These are phyloP conservation scores for Podila verticillata DNA, from an alignment of 192 early-diverging fungal species.

Conservation along the genomic window DNA sequence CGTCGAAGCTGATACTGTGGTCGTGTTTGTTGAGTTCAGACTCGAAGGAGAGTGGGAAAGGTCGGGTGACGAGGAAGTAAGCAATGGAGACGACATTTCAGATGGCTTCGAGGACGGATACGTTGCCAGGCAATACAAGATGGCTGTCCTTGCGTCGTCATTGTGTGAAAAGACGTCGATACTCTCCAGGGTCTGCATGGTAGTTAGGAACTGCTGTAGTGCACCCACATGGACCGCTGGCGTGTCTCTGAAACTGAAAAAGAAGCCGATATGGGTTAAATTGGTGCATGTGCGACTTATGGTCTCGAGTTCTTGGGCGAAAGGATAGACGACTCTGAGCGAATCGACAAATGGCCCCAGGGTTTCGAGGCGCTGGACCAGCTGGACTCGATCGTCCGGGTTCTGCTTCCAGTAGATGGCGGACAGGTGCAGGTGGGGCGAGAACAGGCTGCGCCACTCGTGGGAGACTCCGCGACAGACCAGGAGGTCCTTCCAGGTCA, in stretches of 20 bases:
- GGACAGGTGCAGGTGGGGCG: not conserved
- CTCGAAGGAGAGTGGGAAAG: too few species aligned
- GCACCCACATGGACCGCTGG: not conserved
- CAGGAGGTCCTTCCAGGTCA: not conserved
- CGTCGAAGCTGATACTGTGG: too few species aligned
- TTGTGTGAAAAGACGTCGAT: conserved; percentile 3
- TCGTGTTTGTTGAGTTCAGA: too few species aligned
- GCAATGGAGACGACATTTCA: too few species aligned
- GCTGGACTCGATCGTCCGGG: not conserved
- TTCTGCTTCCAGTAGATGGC: conserved; percentile 1
- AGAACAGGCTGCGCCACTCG: not conserved
- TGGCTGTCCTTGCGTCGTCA: not conserved
- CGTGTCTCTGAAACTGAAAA: not conserved
- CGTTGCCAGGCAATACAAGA: not conserved
- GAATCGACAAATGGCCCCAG: not conserved
- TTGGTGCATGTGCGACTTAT: not conserved
- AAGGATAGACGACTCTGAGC: not conserved
- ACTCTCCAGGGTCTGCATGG: not conserved
- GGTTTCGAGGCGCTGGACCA: not conserved
- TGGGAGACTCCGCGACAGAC: conserved; percentile 1
- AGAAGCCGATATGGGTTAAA: not conserved
- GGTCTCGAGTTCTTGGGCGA: not conserved
- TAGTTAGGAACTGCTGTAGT: not conserved
- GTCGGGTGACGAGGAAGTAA: too few species aligned
- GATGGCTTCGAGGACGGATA: not conserved